Percentiles rank a stretch among this genome's conserved stretches.
Conservation (phyloP, 176 grass and related monocot species). For the Puya raimondii region DNA sequence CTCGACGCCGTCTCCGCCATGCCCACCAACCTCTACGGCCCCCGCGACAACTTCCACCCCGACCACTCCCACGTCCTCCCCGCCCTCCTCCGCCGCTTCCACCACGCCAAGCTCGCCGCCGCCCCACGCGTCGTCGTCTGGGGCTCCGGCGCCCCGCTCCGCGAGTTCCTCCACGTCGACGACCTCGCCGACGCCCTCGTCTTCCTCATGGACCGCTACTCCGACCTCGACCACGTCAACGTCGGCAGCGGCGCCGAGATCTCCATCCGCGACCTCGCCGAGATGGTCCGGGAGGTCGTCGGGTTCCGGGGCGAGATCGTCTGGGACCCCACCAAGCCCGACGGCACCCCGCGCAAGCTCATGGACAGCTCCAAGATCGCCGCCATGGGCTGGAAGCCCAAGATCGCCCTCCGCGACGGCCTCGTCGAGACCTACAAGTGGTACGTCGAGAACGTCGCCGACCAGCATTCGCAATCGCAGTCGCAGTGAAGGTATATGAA, state of each 20-base stretch:
- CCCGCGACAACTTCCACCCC: constrained; percentile 64
- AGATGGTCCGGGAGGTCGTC: constrained; percentile 55
- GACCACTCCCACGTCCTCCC: constrained; percentile 64
- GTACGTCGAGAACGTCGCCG: constrained; percentile 55
- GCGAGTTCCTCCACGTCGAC: constrained; percentile 65
- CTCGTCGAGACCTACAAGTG: constrained; percentile 62
- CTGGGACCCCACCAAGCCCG: constrained; percentile 59
- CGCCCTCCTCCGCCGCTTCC: constrained; percentile 68
- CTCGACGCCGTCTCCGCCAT: constrained; percentile 65
- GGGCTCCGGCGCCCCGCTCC: constrained; percentile 45
- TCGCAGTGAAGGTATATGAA: no score
- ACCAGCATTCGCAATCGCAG: background rate
- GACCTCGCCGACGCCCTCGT: constrained; percentile 57
- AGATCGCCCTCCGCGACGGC: constrained; percentile 49
- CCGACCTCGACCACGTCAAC: constrained; percentile 61
- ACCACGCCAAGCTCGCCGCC: constrained; percentile 38
- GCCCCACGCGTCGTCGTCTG: constrained; percentile 51
- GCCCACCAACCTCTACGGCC: constrained; percentile 82
- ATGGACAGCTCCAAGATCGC: constrained; percentile 79
- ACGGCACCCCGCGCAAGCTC: constrained; percentile 74
- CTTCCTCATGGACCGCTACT: constrained; percentile 67
- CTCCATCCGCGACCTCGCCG: constrained; percentile 65
- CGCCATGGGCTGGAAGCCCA: constrained; percentile 56
- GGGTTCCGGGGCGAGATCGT: constrained; percentile 56
- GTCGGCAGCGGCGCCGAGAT: constrained; percentile 60